Evolutionary conservation across 1,139 yeast genomes (phyloP), one percentile per base, ranked within the genome.

Genomic region (Pneumocystis oryctolagi): DNA sequence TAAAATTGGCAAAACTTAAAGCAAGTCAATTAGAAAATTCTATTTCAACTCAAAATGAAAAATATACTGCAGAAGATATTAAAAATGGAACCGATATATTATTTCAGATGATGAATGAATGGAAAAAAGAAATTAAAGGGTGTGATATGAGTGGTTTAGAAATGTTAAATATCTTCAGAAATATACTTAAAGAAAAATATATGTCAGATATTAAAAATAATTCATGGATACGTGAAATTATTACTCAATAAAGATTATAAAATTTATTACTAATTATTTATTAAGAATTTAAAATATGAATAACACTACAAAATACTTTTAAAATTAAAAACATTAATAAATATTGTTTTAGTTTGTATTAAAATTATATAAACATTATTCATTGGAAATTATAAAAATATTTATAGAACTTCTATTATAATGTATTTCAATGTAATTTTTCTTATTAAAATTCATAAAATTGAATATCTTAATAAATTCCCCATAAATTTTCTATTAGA

Each of bases 1-100:
- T 92, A 62, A 81, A 82, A 64, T 92, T 92, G 97, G 96, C 98
- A 2, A 92, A 92, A 71, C 81, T 97, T 66, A 90, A 90, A 72
- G 96, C 97, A 0, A 78, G 81, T 5, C 97, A 92, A 71, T 78
- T 92, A 64, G 97, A 89, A 71, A 89, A 84, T 65, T 78, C 82
- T 58, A 79, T 77, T 37, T 74, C 72, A 79, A 73, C 69, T 57
- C 71, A 63, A 64, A 66, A 64, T 67, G 61, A 63, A 18, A 67
- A 66, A 55, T 68, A 67, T 60, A 42, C 64, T 18, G 60, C 64
- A 20, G 62, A 59, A 28, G 68, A 73, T 32, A 60, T 67, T 28
- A 67, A 63, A n/a, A 64, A 65, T 20, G 71, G 95, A 0, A 20
- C 59, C 12, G 14, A 39, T 35, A 35, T 57, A 57, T 35, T 57